Evolutionary conservation across 768 basidiomycete species (phyloP).

Genomic region (Suillus brevipes): DNA sequence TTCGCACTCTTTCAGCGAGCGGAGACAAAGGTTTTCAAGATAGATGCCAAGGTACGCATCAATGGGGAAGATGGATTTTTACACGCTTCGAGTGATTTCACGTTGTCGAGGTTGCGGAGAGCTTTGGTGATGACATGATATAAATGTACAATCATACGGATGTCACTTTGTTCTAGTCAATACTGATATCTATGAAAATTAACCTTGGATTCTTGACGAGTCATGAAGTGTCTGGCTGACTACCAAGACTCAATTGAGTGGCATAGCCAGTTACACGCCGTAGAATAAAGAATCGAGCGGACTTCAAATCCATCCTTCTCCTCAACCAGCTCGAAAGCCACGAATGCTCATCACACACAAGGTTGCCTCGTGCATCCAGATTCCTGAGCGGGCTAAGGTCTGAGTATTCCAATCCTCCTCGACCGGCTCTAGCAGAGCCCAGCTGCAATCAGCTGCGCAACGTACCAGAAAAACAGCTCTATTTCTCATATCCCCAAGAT

Average conservation of each 20-base stretch:
- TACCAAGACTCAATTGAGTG: not conserved
- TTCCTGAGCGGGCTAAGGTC: not conserved
- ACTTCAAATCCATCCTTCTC: not conserved
- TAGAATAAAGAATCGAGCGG: not conserved
- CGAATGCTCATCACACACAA: not conserved
- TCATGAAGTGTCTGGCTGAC: not conserved
- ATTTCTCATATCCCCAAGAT: not conserved
- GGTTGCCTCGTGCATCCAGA: not conserved
- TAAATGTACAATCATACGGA: not conserved
- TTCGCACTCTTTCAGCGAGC: constrained; percentile 45
- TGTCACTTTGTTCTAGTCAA: not conserved
- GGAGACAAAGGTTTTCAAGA: constrained; percentile 45
- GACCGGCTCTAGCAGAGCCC: not conserved
- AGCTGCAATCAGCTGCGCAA: not conserved
- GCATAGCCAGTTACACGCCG: not conserved
- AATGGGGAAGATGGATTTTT: constrained; percentile 19
- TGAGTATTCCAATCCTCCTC: not conserved
- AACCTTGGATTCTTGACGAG: not conserved
- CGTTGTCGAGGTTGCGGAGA: constrained; percentile 43
- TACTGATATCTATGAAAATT: not conserved
- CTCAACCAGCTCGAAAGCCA: not conserved
- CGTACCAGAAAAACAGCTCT: not conserved
- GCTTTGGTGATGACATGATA: not conserved
- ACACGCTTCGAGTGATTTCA: constrained; percentile 34
- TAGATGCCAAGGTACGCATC: constrained; percentile 40